Conservation (phyloP, 2,329 filamentous ascomycete species). For the Pestalotiopsis sp. region DNA sequence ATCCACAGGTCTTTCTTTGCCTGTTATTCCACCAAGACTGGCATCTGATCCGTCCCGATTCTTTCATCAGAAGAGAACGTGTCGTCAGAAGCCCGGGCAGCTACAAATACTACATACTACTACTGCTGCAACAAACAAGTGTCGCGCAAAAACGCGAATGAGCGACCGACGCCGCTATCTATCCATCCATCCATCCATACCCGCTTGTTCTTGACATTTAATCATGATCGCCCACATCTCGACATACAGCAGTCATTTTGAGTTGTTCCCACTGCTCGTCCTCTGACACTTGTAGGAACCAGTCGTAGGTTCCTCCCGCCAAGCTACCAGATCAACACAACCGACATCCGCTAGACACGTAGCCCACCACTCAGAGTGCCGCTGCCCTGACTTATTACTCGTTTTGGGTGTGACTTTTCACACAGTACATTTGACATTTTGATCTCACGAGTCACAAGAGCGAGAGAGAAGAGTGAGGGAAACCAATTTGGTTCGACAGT, state of each 20-base stretch:
- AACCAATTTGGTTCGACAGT: too few species aligned
- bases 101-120: neutral
- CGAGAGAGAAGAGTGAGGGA: too few species aligned
- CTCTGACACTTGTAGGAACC: slow-evolving; percentile 38
- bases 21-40: neutral
- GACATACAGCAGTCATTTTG: slow-evolving; percentile 27
- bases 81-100: neutral
- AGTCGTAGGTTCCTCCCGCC: slow-evolving; percentile 31
- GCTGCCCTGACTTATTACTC: neutral
- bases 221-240: slow-evolving; percentile 32
- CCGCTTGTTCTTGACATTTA: slow-evolving; percentile 4
- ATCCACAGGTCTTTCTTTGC: neutral
- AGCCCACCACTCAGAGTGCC: neutral
- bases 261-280: slow-evolving; percentile 23
- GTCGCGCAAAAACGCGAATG: neutral
- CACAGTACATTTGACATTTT: neutral
- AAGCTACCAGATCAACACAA: slow-evolving; percentile 6
- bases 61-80: neutral
- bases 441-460: neutral
- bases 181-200: neutral
- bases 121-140: neutral
- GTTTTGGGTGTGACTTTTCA: neutral
- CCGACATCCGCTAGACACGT: neutral
- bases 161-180: neutral
- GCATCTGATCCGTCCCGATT: slow-evolving; percentile 4